phyloP scores from a whole-genome alignment of 2,329 filamentous ascomycete species.

The Neonectria punicea region DNA sequence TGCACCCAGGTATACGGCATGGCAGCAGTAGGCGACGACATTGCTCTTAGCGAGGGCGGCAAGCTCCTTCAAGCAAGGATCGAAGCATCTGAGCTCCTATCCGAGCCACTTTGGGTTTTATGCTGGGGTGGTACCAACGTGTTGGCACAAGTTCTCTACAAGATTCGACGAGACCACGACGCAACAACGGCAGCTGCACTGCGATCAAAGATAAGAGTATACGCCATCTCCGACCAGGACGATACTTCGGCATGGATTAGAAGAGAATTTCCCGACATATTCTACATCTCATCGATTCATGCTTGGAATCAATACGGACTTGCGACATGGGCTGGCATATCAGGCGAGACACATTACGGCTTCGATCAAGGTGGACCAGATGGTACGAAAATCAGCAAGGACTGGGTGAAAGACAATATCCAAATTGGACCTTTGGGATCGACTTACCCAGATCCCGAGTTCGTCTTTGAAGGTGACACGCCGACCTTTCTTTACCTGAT shows the following conservation, averaged over 20 bases:
- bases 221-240: conserved; percentile 68
- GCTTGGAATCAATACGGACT: conserved; percentile 64
- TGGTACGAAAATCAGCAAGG: conserved; percentile 55
- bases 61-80: conserved; percentile 51
- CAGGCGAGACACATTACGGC: conserved; percentile 44
- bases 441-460: conserved; percentile 57
- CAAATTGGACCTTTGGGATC: conserved; percentile 57
- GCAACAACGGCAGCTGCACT: conserved; percentile 47
- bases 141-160: conserved; percentile 58
- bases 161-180: conserved; percentile 45
- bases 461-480: conserved; percentile 62
- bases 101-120: conserved; percentile 48
- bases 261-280: conserved; percentile 60
- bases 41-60: conserved; percentile 49
- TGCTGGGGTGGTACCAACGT: conserved; percentile 64
- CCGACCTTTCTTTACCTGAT: conserved; percentile 57
- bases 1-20: conserved; percentile 43
- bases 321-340: conserved; percentile 67
- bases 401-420: conserved; percentile 63
- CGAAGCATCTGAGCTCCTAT: conserved; percentile 29
- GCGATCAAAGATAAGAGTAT: conserved; percentile 57
- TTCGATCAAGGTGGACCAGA: conserved; percentile 50
- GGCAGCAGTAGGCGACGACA: conserved; percentile 41
- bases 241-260: conserved; percentile 66
- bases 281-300: conserved; percentile 65